A percentile compares a stretch with the other conserved stretches of the same genome.
Conservation (phyloP, 495 filamentous ascomycete genomes). For the Daldinia bambusicola region DNA sequence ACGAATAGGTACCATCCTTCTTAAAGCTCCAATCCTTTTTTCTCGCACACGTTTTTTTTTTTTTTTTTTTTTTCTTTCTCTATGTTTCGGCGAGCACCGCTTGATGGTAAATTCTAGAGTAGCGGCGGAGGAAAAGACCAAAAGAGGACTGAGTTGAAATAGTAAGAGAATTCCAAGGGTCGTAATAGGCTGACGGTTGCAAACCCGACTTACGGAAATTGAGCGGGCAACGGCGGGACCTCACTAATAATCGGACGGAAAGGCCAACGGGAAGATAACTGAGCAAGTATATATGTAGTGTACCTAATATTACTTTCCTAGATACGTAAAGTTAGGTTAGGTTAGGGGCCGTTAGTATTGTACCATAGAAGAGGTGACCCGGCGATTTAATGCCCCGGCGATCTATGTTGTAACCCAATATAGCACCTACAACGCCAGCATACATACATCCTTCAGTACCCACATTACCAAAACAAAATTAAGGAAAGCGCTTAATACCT, state of each 20-base stretch:
- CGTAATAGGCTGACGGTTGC: constrained; percentile 21
- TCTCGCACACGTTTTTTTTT: constrained; percentile 14
- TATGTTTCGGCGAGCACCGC: constrained; percentile 1
- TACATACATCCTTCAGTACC: no score
- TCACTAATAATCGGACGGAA: constrained; percentile 34
- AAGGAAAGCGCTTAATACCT: no score
- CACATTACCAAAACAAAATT: no score
- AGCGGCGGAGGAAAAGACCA: constrained; percentile 38
- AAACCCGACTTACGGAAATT: constrained; percentile 35
- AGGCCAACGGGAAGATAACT: constrained; percentile 23
- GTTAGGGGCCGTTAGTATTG: no score
- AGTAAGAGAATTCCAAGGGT: constrained; percentile 21
- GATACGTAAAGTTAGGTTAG: no score
- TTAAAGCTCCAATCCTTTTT: constrained; percentile 24
- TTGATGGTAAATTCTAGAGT: constrained; percentile 22
- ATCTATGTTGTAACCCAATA: no score
- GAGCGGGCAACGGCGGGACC: constrained; percentile 39
- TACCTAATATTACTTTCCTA: neutral
- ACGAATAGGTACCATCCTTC: constrained; percentile 22
- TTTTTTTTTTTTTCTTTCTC: no score
- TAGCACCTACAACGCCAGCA: no score
- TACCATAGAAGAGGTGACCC: no score
- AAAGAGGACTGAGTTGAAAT: constrained; percentile 37
- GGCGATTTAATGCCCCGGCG: no score
- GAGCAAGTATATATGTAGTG: no score